These are phyloP conservation scores for Saccharomyces mikatae DNA, from an alignment of 805 yeast species.

Conservation along the genomic window DNA sequence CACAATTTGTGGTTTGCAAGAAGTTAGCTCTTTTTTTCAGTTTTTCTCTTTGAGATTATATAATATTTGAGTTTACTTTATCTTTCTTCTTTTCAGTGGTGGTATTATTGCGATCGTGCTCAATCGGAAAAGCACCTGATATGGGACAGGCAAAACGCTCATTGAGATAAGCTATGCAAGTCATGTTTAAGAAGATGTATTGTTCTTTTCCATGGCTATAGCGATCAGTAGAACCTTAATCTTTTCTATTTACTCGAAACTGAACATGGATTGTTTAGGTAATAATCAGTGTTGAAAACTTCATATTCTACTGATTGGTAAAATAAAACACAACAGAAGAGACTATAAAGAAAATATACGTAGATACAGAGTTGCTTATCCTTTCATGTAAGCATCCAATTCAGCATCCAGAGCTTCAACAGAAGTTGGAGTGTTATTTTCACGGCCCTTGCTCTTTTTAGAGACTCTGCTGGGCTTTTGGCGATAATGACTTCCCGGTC, in stretches of 20 bases:
- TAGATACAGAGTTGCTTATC: background rate
- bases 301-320: background rate
- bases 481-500: background rate
- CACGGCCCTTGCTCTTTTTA: background rate
- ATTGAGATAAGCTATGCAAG: background rate
- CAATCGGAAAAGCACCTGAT: background rate
- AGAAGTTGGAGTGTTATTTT: slow-evolving; percentile 2
- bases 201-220: background rate
- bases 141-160: background rate
- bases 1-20: no score
- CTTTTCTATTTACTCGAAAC: background rate
- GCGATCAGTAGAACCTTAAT: no score
- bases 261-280: background rate
- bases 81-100: background rate
- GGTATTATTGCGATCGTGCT: background rate
- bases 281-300: background rate
- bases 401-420: slow-evolving; percentile 27
- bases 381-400: slow-evolving; percentile 28
- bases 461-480: background rate
- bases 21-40: background rate
- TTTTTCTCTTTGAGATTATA: no score
- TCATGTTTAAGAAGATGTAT: background rate
- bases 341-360: background rate
- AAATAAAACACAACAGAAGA: background rate
- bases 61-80: background rate